Evolutionary conservation across 805 yeast species (phyloP), one percentile per base, ranked within the genome.

Genomic region (Wickerhamomyces sydowiorum): DNA sequence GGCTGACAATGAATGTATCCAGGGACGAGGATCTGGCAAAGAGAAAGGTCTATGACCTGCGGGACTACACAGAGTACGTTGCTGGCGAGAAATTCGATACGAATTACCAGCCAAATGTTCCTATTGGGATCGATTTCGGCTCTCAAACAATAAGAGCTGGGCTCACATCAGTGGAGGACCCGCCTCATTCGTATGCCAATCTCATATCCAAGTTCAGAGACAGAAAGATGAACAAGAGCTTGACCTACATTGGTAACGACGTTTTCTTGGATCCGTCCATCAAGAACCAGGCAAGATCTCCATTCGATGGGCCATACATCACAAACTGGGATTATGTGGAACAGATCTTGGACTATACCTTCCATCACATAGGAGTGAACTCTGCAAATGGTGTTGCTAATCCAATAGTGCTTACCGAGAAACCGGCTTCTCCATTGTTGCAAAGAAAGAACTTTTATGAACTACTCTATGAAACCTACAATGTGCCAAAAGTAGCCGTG

Each of bases 301-400:
- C 97, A 0, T 91, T 76, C 57, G 99, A 93, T 60, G 96, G 96
- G 0, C 76, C 86, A 5, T 66, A 88, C 51, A 69, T 93, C 28
- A 82, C 95, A 21, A 95, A 90, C 60, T 95, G 98, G 98, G 98
- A 93, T 43, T 76, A 82, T 44, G 74, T 83, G 2, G 99, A 93
- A 59, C 75, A 72, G 44, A 75, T 91, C 40, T 59, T 93, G 38
- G 98, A 91, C 61, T 93, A 89, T 57, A 70, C 89, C 0, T 83
- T 93, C 57, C 75, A 78, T 46, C 95, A 87, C 59, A 56, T 91
- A 37, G 84, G 91, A 4, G 93, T 88, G 3, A 54, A 53, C 7
- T 65, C 78, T 0, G 45, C 62, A 2, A 49, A 62, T 3, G 76
- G 77, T 2, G 78, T 90, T 4, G 76, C 82, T 36, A 88, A 86